These are phyloP conservation scores for Nissolia schottii DNA, from an alignment of 306 rosid species.

Conservation along the genomic window DNA sequence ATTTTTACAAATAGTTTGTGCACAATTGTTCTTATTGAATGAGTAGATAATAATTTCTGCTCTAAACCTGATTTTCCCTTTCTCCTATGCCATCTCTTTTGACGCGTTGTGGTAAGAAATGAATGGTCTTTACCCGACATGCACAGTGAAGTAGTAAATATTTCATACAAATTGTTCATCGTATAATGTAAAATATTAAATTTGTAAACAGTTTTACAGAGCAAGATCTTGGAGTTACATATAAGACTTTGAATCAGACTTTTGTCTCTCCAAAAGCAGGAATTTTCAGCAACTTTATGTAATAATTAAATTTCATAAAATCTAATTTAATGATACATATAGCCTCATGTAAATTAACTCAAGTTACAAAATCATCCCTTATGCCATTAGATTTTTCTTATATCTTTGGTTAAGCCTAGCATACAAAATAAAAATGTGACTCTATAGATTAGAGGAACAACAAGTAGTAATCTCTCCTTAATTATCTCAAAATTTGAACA, in stretches of 20 bases:
- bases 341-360: neutral
- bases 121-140: constrained; percentile 37
- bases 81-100: constrained; percentile 19
- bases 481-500: no score
- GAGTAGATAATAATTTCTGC: no score
- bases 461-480: no score
- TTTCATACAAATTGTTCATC: constrained; percentile 30
- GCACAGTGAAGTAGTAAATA: constrained; percentile 30
- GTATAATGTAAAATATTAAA: constrained; percentile 24
- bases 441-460: no score
- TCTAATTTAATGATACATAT: neutral
- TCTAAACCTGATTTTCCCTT: no score
- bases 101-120: constrained; percentile 22
- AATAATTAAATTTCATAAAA: neutral
- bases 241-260: constrained; percentile 2
- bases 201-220: constrained; percentile 8
- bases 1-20: no score
- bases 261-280: neutral
- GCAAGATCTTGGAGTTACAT: constrained; percentile 14
- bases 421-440: no score
- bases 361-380: neutral
- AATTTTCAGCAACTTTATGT: constrained; percentile 5
- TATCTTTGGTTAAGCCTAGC: no score
- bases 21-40: no score
- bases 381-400: neutral